Conservation (phyloP, 768 basidiomycete species). For the Boletales sp. region DNA sequence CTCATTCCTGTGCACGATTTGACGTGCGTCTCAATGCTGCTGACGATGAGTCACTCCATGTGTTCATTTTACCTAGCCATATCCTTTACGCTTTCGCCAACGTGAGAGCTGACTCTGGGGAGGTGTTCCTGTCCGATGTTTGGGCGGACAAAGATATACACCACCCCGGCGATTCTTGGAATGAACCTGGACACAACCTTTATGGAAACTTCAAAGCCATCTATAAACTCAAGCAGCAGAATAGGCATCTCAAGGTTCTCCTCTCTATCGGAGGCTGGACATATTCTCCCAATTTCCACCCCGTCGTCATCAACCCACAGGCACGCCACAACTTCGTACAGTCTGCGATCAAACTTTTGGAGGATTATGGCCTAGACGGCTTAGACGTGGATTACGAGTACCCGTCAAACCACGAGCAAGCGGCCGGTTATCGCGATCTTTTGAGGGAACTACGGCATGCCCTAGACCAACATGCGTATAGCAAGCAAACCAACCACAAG, state of each 20-base stretch:
- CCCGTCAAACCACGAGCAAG: constrained; percentile 74
- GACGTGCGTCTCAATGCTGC: constrained; percentile 52
- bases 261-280: constrained; percentile 97
- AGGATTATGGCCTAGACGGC: constrained; percentile 92
- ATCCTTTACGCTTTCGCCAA: constrained; percentile 94
- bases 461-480: constrained; percentile 70
- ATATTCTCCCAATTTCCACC: constrained; percentile 84
- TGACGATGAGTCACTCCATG: neutral
- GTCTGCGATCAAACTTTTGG: constrained; percentile 72
- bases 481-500: constrained; percentile 55
- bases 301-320: constrained; percentile 63
- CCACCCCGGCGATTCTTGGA: constrained; percentile 93
- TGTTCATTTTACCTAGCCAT: constrained; percentile 47
- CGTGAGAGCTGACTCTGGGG: constrained; percentile 75
- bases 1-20: constrained; percentile 79
- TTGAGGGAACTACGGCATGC: constrained; percentile 70
- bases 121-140: constrained; percentile 81
- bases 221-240: constrained; percentile 82
- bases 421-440: constrained; percentile 79
- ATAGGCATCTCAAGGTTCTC: constrained; percentile 75
- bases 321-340: constrained; percentile 76
- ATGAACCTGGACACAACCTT: constrained; percentile 83
- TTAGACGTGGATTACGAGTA: constrained; percentile 94
- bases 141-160: constrained; percentile 99
- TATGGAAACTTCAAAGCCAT: constrained; percentile 96